phyloP scores from a whole-genome alignment of 2,329 filamentous ascomycete genomes.

The Daldinia eschscholtzii region DNA sequence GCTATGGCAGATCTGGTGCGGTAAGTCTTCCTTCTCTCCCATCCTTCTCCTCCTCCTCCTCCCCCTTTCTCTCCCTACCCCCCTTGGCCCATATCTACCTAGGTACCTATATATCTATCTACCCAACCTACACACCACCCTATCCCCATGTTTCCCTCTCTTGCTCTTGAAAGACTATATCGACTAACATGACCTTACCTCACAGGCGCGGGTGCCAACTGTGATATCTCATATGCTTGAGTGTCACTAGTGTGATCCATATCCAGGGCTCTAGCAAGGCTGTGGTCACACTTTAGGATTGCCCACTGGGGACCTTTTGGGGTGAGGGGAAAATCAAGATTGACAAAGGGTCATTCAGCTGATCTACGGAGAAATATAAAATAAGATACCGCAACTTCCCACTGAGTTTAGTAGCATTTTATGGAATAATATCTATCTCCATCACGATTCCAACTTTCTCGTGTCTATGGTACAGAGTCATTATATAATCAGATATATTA shows the following conservation, averaged over 20 bases:
- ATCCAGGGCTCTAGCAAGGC: neutral
- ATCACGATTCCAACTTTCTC: neutral
- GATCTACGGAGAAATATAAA: neutral
- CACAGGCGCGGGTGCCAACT: neutral
- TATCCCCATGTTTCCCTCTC: too few relatives aligned
- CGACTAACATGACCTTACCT: neutral
- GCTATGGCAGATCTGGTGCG: slow-evolving; percentile 5
- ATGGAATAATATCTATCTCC: too few relatives aligned
- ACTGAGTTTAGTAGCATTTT: too few relatives aligned
- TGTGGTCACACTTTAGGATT: neutral
- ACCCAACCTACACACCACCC: neutral
- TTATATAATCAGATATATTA: neutral
- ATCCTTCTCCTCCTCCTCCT: neutral
- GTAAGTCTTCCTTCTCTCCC: neutral
- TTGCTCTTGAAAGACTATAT: too few relatives aligned
- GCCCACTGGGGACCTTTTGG: neutral
- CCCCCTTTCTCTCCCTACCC: too few relatives aligned
- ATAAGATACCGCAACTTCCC: too few relatives aligned
- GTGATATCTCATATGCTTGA: neutral
- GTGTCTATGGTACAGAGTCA: neutral
- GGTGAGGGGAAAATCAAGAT: neutral
- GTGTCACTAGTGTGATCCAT: neutral
- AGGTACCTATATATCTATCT: neutral
- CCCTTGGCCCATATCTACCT: too few relatives aligned
- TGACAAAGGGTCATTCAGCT: neutral